Conservation (phyloP, 1,139 yeast species). For the Candida sp. region DNA sequence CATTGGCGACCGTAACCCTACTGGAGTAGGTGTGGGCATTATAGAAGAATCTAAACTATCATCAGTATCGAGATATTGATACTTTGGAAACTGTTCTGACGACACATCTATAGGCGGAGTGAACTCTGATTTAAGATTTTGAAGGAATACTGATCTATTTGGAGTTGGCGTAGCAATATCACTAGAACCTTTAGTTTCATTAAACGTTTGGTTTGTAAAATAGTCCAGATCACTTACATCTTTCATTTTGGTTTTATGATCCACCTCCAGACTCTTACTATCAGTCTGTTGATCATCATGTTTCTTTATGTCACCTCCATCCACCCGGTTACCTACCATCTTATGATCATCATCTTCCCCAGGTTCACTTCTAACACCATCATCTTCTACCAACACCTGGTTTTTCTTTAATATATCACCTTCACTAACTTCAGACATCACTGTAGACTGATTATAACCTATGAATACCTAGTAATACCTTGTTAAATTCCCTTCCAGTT, state of each 20-base stretch:
- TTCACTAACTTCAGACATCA: too few species aligned
- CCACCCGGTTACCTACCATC: too few species aligned
- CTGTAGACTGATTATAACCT: too few species aligned
- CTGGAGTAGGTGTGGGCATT: background rate
- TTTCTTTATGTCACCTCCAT: too few species aligned
- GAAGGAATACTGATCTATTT: background rate
- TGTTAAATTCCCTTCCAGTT: background rate
- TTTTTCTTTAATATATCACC: too few species aligned
- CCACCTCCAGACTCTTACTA: too few species aligned
- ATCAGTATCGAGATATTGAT: background rate
- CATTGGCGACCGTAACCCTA: background rate
- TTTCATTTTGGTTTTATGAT: too few species aligned
- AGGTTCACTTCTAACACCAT: background rate
- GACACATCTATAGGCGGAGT: background rate
- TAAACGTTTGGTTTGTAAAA: background rate
- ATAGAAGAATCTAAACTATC: background rate
- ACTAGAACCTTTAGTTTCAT: background rate
- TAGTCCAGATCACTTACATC: too few species aligned
- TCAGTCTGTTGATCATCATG: too few species aligned
- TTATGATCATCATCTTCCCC: background rate
- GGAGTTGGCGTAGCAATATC: constrained; percentile 1
- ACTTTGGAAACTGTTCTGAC: background rate
- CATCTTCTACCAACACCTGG: too few species aligned
- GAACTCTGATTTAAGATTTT: background rate
- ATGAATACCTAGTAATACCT: too few species aligned